Base-by-base conservation (phyloP, 208 protist species). In the Leishmania lainsoni region DNA sequence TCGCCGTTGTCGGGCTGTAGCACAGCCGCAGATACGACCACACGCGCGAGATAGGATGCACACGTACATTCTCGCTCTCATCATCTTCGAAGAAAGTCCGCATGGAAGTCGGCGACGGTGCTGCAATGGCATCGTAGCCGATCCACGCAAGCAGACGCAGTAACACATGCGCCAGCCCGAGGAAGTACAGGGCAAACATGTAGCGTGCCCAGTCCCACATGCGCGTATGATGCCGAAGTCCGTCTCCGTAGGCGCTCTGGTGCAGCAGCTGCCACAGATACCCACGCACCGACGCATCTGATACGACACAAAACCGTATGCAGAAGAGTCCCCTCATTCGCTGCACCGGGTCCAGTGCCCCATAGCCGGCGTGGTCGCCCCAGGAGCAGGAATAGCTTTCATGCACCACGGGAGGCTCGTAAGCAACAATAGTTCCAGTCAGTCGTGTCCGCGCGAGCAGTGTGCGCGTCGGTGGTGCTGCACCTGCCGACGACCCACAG, bases 291-390 rank as follows among this genome's bases (percentile, higher is more conserved):
- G 88, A 89, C 61, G 81, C 87, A 58, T 91, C 88, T 2, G 88
- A 90, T 8, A 91, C 56, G 71, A 95, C 89, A 82, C 91, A 87
- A 66, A 83, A 91, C 39, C 83, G 91, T n/a, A 94, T 80, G 76
- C 85, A 80, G 81, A 93, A 95, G 39, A 94, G 79, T 12, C 88
- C 87, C 26, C 84, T 71, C 66, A 95, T 74, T 26, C 89, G 87
- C 49, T 89, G 54, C 54, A 93, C 20, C 35, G 85, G 83, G 52
- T 83, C 79, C 56, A 76, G 56, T 39, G 72, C 80, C 17, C 80
- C 85, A 45, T 81, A 79, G 68, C 58, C 79, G 49, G 49, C 70
- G 79, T 63, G 66, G 75, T 83, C 88, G 65, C 45, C 75, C 42
- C 58, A 72, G 45, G 35, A n/a, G 39, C 20, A 71, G 20, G 79